Conservation (phyloP, 1,284 basidiomycete genomes). For the Pseudozyma pruni region DNA sequence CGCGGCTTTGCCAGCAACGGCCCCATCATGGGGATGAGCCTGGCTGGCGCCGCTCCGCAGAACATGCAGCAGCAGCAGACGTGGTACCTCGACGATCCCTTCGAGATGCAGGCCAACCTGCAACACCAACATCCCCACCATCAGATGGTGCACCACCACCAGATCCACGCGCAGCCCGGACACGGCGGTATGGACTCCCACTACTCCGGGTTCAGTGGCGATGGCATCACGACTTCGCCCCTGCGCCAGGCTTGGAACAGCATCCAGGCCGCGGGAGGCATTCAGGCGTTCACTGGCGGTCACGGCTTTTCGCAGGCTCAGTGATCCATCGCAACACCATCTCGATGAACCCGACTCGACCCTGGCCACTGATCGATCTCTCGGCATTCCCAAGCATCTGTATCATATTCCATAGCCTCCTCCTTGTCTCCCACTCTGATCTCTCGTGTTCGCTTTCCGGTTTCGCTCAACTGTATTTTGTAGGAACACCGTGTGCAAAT, state of each 20-base stretch:
- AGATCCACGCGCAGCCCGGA: constrained; percentile 15
- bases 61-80: constrained; percentile 27
- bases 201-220: constrained; percentile 17
- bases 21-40: constrained; percentile 35
- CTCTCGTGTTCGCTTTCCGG: too few relatives aligned
- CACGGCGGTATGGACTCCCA: constrained; percentile 12
- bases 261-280: constrained; percentile 47
- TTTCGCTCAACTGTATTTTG: too few relatives aligned
- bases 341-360: too few relatives aligned
- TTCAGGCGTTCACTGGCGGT: constrained; percentile 41
- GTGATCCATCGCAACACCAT: constrained; percentile 5
- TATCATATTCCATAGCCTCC: too few relatives aligned
- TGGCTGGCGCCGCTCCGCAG: constrained; percentile 26
- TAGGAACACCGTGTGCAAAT: too few relatives aligned
- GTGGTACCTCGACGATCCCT: constrained; percentile 47
- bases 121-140: constrained; percentile 37
- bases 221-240: constrained; percentile 24
- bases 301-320: constrained; percentile 25
- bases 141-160: constrained; percentile 29
- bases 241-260: constrained; percentile 48
- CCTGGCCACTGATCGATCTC: neutral
- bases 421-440: too few relatives aligned
- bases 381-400: too few relatives aligned
- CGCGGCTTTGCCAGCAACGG: constrained; percentile 23
- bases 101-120: constrained; percentile 43